Conservation (phyloP, 306 rosid species). For the Myrica gale region DNA sequence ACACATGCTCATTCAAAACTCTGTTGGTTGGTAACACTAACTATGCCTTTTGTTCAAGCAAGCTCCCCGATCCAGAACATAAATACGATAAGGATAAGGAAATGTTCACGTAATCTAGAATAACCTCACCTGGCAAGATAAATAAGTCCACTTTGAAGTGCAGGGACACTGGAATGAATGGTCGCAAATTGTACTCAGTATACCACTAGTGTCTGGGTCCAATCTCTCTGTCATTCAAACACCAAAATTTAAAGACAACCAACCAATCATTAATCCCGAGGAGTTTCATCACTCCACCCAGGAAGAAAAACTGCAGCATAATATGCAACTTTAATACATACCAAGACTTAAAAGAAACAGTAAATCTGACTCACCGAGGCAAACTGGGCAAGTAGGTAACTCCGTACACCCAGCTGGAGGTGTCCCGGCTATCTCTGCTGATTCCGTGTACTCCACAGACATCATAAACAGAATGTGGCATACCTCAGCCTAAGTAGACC, state of each 20-base stretch:
- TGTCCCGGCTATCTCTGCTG: constrained; percentile 66
- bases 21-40: not conserved
- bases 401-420: constrained; percentile 73
- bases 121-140: constrained; percentile 79
- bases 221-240: constrained; percentile 67
- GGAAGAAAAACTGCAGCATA: not conserved
- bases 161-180: constrained; percentile 93
- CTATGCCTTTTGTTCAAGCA: constrained; percentile 25
- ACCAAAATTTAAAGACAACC: constrained; percentile 15
- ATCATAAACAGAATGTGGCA: constrained; percentile 73
- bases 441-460: constrained; percentile 80
- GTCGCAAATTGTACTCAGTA: constrained; percentile 75
- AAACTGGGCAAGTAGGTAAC: constrained; percentile 92
- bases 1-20: not conserved
- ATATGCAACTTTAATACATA: constrained; percentile 3
- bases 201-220: constrained; percentile 82
- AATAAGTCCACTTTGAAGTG: constrained; percentile 85
- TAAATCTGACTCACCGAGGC: constrained; percentile 69
- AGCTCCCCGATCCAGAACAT: not conserved
- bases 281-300: constrained; percentile 12
- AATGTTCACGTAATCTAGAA: constrained; percentile 26
- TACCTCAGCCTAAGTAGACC: constrained; percentile 64
- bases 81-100: not conserved
- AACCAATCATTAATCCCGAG: constrained; percentile 12
- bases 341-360: constrained; percentile 3